These are phyloP conservation scores for Monosporascus sp. DNA, from an alignment of 2,329 filamentous ascomycete genomes.

Conservation along the genomic window DNA sequence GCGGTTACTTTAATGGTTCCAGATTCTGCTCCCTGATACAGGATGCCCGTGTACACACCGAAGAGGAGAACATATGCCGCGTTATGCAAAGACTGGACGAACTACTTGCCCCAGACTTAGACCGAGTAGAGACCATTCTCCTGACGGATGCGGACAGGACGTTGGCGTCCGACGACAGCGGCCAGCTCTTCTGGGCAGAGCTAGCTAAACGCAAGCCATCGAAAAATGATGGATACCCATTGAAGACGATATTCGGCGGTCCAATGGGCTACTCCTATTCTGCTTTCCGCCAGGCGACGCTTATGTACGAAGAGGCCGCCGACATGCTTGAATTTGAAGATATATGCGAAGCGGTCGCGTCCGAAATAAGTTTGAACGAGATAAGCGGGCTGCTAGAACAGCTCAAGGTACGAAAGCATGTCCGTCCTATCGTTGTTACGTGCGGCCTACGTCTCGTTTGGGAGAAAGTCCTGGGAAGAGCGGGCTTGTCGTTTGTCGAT, in stretches of 20 bases:
- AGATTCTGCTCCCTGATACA: conserved; percentile 24
- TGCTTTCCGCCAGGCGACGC: conserved; percentile 49
- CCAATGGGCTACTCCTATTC: conserved; percentile 45
- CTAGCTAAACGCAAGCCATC: not conserved
- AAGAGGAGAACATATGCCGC: conserved; percentile 32
- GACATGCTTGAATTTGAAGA: conserved; percentile 35
- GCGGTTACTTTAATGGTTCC: not conserved
- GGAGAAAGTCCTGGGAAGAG: conserved; percentile 45
- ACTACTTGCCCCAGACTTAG: conserved; percentile 16
- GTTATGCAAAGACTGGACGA: conserved; percentile 29
- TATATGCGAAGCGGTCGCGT: conserved; percentile 41
- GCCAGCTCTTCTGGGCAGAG: conserved; percentile 18
- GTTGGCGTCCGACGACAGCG: conserved; percentile 45
- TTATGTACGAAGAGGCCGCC: conserved; percentile 46
- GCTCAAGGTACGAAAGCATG: conserved; percentile 25
- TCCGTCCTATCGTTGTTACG: conserved; percentile 48
- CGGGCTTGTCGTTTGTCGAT: conserved; percentile 37
- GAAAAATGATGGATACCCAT: conserved; percentile 10
- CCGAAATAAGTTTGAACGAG: conserved; percentile 37
- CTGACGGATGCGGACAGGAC: conserved; percentile 58
- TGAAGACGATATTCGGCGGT: conserved; percentile 43
- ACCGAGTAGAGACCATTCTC: conserved; percentile 38
- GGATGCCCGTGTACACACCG: conserved; percentile 34
- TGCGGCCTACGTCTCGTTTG: conserved; percentile 50
- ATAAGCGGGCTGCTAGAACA: conserved; percentile 39